Percentiles rank a stretch among this genome's conserved stretches.
phyloP scores from a whole-genome alignment of 208 protist species.

The Crithidia expoeki region DNA sequence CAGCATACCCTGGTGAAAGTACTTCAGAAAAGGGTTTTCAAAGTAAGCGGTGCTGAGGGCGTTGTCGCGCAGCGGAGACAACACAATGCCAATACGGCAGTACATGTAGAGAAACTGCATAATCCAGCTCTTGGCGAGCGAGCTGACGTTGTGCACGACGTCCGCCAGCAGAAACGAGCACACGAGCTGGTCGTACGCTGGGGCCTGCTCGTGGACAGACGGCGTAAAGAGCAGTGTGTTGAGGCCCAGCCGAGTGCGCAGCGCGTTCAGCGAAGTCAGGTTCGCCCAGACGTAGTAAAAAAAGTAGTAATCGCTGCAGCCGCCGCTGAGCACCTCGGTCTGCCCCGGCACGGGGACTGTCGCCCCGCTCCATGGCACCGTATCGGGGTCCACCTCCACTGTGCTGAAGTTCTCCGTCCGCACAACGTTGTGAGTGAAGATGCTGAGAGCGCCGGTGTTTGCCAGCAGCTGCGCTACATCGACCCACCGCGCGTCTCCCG shows the following conservation, averaged over 20 bases:
- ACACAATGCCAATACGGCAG: constrained; percentile 95
- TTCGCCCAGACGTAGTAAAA: constrained; percentile 99
- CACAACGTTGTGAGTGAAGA: constrained; percentile 49
- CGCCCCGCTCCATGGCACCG: constrained; percentile 34
- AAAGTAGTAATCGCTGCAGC: constrained; percentile 98
- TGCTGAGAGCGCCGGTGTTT: constrained; percentile 96
- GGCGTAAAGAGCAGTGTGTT: constrained; percentile 93
- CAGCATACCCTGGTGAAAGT: constrained; percentile 95
- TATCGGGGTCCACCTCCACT: constrained; percentile 56
- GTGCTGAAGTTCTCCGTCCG: constrained; percentile 56
- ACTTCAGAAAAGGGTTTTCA: constrained; percentile 94
- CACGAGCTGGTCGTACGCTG: constrained; percentile 93
- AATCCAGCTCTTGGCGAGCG: constrained; percentile 93
- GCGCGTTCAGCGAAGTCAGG: constrained; percentile 95
- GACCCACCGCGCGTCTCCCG: constrained; percentile 71
- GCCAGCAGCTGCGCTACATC: constrained; percentile 95
- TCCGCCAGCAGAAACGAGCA: constrained; percentile 93
- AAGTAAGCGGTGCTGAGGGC: constrained; percentile 95
- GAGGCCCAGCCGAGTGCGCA: constrained; percentile 78
- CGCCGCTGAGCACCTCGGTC: constrained; percentile 37
- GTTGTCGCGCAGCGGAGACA: constrained; percentile 98
- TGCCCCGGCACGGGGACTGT: background rate
- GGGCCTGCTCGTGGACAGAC: constrained; percentile 87
- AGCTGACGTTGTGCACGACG: constrained; percentile 97
- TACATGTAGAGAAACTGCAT: constrained; percentile 99